Evolutionary conservation across 768 basidiomycete genomes (phyloP).

Genomic region (Lactifluus hygrophoroides): DNA sequence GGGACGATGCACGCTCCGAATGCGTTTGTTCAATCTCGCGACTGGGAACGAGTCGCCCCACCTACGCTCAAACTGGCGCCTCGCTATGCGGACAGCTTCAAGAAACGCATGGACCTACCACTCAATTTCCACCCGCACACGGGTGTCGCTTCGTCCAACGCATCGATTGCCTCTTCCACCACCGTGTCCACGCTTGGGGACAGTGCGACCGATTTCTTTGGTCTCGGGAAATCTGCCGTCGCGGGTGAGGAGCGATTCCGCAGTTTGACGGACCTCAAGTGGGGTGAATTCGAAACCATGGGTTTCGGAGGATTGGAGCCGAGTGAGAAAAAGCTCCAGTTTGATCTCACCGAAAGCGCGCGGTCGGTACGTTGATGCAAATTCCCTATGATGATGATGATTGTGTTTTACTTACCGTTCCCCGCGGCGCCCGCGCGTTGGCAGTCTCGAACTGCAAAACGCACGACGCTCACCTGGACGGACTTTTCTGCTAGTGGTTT

Average conservation of each 20-base stretch:
- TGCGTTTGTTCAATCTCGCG: slow-evolving; percentile 53
- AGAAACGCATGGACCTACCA: slow-evolving; percentile 68
- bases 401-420: slow-evolving; percentile 29
- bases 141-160: slow-evolving; percentile 24
- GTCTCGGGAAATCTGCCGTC: slow-evolving; percentile 26
- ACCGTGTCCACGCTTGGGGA: neutral
- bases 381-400: no score
- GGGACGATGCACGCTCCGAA: slow-evolving; percentile 27
- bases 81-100: slow-evolving; percentile 65
- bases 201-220: slow-evolving; percentile 25
- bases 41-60: slow-evolving; percentile 71
- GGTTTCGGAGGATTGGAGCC: slow-evolving; percentile 57
- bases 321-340: slow-evolving; percentile 70
- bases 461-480: slow-evolving; percentile 80
- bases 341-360: slow-evolving; percentile 88
- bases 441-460: slow-evolving; percentile 45
- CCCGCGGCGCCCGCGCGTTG: no score
- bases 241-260: slow-evolving; percentile 63
- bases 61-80: slow-evolving; percentile 51
- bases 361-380: slow-evolving; percentile 48
- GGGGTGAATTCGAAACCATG: slow-evolving; percentile 84
- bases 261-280: slow-evolving; percentile 77
- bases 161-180: slow-evolving; percentile 28
- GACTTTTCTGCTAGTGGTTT: slow-evolving; percentile 86
- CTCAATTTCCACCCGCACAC: slow-evolving; percentile 47